Conservation (phyloP, 2,329 filamentous ascomycete species). For the Arthrobotrys sphaeroides region DNA sequence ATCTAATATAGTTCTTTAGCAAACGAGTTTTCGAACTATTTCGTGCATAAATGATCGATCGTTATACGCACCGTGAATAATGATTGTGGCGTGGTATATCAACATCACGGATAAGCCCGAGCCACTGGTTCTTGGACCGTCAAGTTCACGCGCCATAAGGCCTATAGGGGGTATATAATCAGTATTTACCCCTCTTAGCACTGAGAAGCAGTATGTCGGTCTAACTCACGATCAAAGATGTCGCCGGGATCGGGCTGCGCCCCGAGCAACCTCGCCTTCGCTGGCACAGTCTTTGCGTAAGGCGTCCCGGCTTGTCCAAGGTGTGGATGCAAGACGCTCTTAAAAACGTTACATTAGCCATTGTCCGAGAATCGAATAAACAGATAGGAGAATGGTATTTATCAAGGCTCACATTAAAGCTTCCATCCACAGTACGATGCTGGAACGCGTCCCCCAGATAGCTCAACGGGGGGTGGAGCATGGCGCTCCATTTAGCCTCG, state of each 20-base stretch:
- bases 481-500: slow-evolving; percentile 44
- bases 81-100: slow-evolving; percentile 78
- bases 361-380: no score
- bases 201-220: no score
- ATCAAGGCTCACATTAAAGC: slow-evolving; percentile 37
- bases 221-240: slow-evolving; percentile 69
- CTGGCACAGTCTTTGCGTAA: slow-evolving; percentile 74
- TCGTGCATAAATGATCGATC: neutral
- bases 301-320: slow-evolving; percentile 73
- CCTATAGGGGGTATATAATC: slow-evolving; percentile 54
- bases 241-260: slow-evolving; percentile 72
- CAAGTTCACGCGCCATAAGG: slow-evolving; percentile 70
- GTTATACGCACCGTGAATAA: slow-evolving; percentile 65
- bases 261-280: slow-evolving; percentile 68
- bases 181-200: no score
- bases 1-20: slow-evolving; percentile 62
- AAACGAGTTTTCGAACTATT: neutral
- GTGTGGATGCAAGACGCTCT: slow-evolving; percentile 71
- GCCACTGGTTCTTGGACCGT: slow-evolving; percentile 70
- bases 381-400: neutral
- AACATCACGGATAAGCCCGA: slow-evolving; percentile 78
- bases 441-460: slow-evolving; percentile 48
- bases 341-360: slow-evolving; percentile 60
- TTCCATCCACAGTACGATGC: slow-evolving; percentile 40
- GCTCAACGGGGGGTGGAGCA: slow-evolving; percentile 50